Evolutionary conservation across 140 eudicot genomes (phyloP), one percentile per base, ranked within the genome.

Genomic region (Senecio squalidus): DNA sequence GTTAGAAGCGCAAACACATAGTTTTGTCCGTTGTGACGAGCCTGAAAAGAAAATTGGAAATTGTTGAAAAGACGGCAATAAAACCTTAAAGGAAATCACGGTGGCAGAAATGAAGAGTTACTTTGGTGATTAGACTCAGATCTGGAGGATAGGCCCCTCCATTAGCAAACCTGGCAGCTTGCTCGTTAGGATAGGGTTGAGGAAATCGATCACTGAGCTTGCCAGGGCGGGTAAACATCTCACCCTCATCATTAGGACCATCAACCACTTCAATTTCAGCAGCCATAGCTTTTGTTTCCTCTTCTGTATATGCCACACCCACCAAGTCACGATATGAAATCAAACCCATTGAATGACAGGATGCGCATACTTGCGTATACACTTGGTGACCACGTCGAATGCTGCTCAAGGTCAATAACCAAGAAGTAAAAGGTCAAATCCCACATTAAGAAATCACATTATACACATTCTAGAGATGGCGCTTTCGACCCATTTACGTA

Each of bases 121-220:
- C 95, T 74, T 90, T 86, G 56, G 97, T 90, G 54, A 90, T 86
- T 21, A 90, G 94, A 68, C 97, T 86, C 62, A 90, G 62, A 60
- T 86, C 94, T 30, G 97, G 95, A 63, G 97, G 97, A 62, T 90
- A 90, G 47, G 97, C 97, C 56, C 97, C 97, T 22, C 94, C 95
- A 61, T 90, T 90, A 36, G 97, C 94, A 71, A 86, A 90, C 52
- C 95, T 76, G 64, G 97, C 95, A 7, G 97, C 97, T 63, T 79
- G 83, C 54, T 90, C 95, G 40, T 90, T 90, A 7, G 91, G 31
- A 74, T 90, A 90, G 6, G 97, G 95, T 61, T 90, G 78, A 74
- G 94, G 95, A 47, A 90, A 83, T 27, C 94, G 83, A 49, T 90
- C 97, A 67, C 94, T 90, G 44, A 82, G 69, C 48, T 90, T 90